Evolutionary conservation across 345 rosid genomes (phyloP), one percentile per base, ranked within the genome.

Genomic region (Citrus unshiu): DNA sequence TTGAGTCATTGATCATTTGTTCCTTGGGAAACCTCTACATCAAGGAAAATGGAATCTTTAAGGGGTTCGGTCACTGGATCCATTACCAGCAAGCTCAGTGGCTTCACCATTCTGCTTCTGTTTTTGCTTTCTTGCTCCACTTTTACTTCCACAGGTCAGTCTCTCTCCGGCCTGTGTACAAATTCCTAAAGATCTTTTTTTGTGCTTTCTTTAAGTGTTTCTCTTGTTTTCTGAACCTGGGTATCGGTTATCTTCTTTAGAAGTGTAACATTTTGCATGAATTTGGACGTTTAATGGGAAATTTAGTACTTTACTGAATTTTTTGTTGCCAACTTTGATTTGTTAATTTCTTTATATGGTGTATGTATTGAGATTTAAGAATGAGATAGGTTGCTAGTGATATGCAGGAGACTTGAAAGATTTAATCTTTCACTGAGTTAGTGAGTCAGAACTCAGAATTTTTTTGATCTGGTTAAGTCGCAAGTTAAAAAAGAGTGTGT

Each of bases 101-200:
- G 87, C 79, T 82, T 85, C 25, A 43, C 80, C 58, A 3, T 84
- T 29, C 74, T 81, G 59, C 68, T 89, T 65, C 70, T 86, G 12
- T 85, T 93, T 84, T 81, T 91, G 84, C 85, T 95, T 77, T 93
- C 86, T 75, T 90, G 80, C 82, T 87, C 86, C 72, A 79, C 86
- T 80, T 84, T 90, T 84, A 89, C 91, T 77, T 88, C 91, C 40
- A 84, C 93, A 77, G 97, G 98, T 91, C 24, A 67, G 76, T 12
- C 51, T 46, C 51, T 46, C 51, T 46, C 16, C 13, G 51, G 18
- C 5, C 51, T 12, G 16, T 21, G 70, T 82, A 72, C 58, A 9
- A 68, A 7, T 14, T 74, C 65, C 73, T 57, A 34, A 58, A 77
- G 19, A 51, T 49, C 9, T 65, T 30, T 34, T n/a, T 80, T 27